Evolutionary conservation across 768 basidiomycete species (phyloP), one percentile per base, ranked within the genome.

Genomic region (Sistotremastrum suecicum): DNA sequence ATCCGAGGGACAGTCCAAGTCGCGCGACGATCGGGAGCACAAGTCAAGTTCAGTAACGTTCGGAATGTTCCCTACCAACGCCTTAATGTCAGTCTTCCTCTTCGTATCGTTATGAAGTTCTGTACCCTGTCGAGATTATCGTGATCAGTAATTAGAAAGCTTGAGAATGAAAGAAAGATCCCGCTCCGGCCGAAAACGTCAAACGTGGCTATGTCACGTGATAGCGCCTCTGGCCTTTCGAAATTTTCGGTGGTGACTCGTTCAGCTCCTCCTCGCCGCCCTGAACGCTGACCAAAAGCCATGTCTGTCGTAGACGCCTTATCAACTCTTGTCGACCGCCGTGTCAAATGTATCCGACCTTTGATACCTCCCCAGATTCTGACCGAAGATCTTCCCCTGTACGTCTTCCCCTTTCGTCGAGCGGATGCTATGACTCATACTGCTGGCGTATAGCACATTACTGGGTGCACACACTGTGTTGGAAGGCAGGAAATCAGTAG

Each of bases 361-460:
- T 65, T 97, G 46, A 91, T 97, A 47, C 91, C 91, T 43, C 91
- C 91, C 20, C 90, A 92, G 58, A 94, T 97, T 50, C 72, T 97
- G 1, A 83, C 85, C 53, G 91, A 97, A 61, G 91, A 97, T 62
- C 72, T 86, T n/a, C 87, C 87, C 38, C 64, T 89, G 84, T 86
- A 64, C 43, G 76, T 66, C 32, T 32, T 41, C 5, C 8, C 8
- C 10, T 29, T 39, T 8, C n/a, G 3, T 11, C 7, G 1, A 32
- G 42, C 51, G 50, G 36, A 47, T 61, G 6, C 61, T 56, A 10
- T 33, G 40, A 38, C 32, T 34, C 11, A 39, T 46, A 20, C 3
- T 42, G 20, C 36, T 38, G 28, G 8, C 32, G 31, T 51, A 12
- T 52, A 91, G 85, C 47, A 83, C 83, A 50, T 66, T 91, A 47